Base-by-base conservation (phyloP, 768 basidiomycete genomes). In the Chalciporus pseudorubinellus region DNA sequence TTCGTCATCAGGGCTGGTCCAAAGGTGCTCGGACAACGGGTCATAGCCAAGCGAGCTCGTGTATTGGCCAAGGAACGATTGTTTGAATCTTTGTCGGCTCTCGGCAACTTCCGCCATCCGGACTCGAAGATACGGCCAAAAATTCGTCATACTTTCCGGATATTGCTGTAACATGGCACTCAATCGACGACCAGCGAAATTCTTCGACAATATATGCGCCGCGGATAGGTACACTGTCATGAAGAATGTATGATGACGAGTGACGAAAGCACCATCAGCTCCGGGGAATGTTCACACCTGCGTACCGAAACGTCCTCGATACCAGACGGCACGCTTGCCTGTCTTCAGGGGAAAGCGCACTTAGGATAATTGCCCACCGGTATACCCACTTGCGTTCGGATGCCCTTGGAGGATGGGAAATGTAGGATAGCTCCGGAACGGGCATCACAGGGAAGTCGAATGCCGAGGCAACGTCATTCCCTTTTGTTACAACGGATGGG, bases 51-150 rank as follows among this genome's bases (percentile, higher is more conserved):
- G 57, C 46, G 77, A 67, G 14, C 44, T 18, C 16, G 36, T 44
- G 40, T 57, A 61, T 44, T n/a, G 57, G 12, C 74, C 73, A 20
- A 89, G 64, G 64, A 87, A 85, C 6, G 83, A 82, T 11, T 52
- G 50, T 9, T 67, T 56, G 59, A 80, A 85, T n/a, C 59, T 56
- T 4, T 50, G 49, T 47, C 68, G 74, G 36, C 79, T 72, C 16
- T 48, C 51, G 0, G 52, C 36, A 1, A 64, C 58, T 62, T 88
- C 85, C 12, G 59, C 54, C 51, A 72, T 59, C n/a, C 87, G 79
- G 19, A 70, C 59, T 22, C 66, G 67, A 29, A 89, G 73, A 63
- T 89, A 89, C 7, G 87, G 85, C 89, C 89, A 91, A 61, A 85
- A 72, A 56, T 89, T 82, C 1, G 76, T 80, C 68, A 76, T 82